Percentiles rank a stretch among this genome's conserved stretches.
Conservation (phyloP, 2,329 filamentous ascomycete species). For the Fonsecaea erecta region DNA sequence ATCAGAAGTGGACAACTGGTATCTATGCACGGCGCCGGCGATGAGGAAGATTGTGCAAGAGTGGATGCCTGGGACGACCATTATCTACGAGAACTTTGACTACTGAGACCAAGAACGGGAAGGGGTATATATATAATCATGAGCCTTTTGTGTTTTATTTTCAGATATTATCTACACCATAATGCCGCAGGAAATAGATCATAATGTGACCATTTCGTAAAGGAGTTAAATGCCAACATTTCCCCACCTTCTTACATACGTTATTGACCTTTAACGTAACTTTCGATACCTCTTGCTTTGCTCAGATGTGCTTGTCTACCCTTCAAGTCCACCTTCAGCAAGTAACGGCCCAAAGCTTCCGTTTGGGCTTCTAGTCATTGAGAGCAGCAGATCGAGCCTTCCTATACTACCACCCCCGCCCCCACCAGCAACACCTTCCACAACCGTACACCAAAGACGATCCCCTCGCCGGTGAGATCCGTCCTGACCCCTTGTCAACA, state of each 20-base stretch:
- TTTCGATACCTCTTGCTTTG: background rate
- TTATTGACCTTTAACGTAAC: background rate
- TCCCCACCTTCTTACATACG: background rate
- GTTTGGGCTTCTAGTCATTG: background rate
- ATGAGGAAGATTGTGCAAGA: constrained; percentile 56
- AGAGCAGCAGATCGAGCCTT: background rate
- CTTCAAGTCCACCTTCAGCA: background rate
- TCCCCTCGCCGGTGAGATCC: background rate
- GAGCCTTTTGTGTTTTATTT: background rate
- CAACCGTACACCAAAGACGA: background rate
- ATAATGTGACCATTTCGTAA: background rate
- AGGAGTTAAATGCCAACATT: too few relatives aligned
- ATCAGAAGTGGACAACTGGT: constrained; percentile 55
- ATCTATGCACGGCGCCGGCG: constrained; percentile 61
- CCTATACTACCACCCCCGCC: background rate
- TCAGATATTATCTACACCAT: background rate
- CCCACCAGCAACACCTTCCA: background rate
- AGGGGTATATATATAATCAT: background rate
- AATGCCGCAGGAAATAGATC: background rate
- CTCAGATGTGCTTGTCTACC: background rate
- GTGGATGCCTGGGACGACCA: constrained; percentile 61
- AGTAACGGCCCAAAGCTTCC: background rate
- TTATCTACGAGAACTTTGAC: constrained; percentile 65
- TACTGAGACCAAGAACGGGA: constrained; percentile 55
- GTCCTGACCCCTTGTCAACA: background rate